A percentile compares a stretch with the other conserved stretches of the same genome.
Conservation (phyloP, 139 green algal species). For the Chlamydomonas applanata region DNA sequence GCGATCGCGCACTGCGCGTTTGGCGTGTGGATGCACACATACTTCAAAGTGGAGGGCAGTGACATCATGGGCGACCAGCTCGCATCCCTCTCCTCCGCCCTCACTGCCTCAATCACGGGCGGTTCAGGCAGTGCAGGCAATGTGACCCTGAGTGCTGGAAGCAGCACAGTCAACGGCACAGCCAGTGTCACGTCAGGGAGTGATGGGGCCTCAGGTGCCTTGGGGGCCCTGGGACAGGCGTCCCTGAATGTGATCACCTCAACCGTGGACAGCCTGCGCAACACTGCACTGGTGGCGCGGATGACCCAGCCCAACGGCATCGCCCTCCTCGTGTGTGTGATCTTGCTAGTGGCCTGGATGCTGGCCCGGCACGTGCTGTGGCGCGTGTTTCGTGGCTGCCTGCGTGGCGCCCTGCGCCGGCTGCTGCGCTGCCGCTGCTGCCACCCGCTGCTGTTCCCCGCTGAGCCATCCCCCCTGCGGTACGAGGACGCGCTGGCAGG, state of each 20-base stretch:
- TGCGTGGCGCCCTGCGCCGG: no score
- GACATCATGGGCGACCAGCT: not conserved
- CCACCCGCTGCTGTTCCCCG: no score
- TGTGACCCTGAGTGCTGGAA: not conserved
- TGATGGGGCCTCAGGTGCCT: not conserved
- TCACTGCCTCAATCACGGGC: not conserved
- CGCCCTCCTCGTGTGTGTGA: constrained; percentile 37
- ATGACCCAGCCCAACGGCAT: constrained; percentile 54
- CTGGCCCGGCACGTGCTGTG: constrained; percentile 7
- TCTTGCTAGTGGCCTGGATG: constrained; percentile 37
- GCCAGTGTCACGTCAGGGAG: not conserved
- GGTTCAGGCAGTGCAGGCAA: not conserved
- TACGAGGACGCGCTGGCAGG: no score
- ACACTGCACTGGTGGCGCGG: constrained; percentile 9
- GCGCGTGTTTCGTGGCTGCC: no score
- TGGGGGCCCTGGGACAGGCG: not conserved
- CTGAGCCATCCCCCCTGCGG: no score
- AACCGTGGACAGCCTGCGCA: not conserved
- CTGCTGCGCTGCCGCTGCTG: no score
- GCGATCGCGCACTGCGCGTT: constrained; percentile 43
- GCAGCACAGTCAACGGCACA: not conserved
- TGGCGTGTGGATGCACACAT: constrained; percentile 58
- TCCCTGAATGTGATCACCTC: not conserved
- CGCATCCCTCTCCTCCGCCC: not conserved
- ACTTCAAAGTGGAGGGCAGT: constrained; percentile 29